Conservation (phyloP, 495 filamentous ascomycete genomes). For the Podospora pseudopauciseta region DNA sequence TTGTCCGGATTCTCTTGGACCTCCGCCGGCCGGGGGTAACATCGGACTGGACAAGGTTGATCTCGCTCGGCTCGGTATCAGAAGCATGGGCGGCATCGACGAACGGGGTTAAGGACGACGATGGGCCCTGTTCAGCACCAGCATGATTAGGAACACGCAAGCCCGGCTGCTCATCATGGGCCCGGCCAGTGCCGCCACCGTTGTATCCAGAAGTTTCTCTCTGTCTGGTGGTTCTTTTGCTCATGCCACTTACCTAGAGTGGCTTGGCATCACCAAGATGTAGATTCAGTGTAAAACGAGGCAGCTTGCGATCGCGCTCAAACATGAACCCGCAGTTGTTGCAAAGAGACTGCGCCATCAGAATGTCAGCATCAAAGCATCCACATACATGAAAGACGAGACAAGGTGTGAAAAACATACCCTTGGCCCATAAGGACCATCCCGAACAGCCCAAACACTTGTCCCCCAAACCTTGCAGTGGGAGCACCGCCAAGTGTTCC, state of each 20-base stretch:
- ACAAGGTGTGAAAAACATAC: conserved; percentile 50
- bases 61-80: background rate
- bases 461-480: conserved; percentile 87
- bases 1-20: background rate
- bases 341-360: conserved; percentile 69
- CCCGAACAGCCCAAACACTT: conserved; percentile 89
- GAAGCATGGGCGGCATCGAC: background rate
- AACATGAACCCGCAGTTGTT: conserved; percentile 89
- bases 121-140: background rate
- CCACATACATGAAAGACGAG: background rate
- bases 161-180: background rate
- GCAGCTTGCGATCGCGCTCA: conserved; percentile 79
- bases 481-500: conserved; percentile 80
- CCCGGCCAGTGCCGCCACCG: background rate
- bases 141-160: background rate
- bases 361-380: conserved; percentile 4
- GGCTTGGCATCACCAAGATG: conserved; percentile 48
- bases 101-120: background rate
- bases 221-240: background rate
- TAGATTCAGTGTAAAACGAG: conserved; percentile 78
- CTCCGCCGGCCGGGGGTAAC: background rate
- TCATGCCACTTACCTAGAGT: conserved; percentile 27
- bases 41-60: background rate
- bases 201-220: background rate
- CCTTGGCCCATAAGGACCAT: conserved; percentile 80